Conservation (phyloP, 2,329 filamentous ascomycete species). For the Exophiala dermatitidis region DNA sequence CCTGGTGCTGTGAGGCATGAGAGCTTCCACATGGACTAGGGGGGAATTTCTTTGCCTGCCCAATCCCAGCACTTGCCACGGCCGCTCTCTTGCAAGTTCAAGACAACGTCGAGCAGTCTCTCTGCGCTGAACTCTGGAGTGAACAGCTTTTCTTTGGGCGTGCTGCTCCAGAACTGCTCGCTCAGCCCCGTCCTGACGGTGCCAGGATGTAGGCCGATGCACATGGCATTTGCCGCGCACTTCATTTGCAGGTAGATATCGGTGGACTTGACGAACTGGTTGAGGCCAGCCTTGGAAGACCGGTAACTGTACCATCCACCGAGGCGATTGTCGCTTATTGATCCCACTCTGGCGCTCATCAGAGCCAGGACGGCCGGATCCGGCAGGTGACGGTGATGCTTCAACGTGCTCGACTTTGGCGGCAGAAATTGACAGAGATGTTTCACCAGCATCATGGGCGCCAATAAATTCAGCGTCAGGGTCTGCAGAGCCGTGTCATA, state of each 20-base stretch:
- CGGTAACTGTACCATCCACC: constrained; percentile 82
- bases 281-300: constrained; percentile 66
- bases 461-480: constrained; percentile 66
- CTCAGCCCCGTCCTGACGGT: constrained; percentile 72
- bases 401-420: constrained; percentile 43
- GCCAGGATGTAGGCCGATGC: constrained; percentile 68
- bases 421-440: constrained; percentile 66
- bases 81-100: constrained; percentile 49
- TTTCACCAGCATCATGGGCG: constrained; percentile 69
- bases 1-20: too few species aligned
- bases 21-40: constrained; percentile 3
- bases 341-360: constrained; percentile 72
- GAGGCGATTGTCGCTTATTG: constrained; percentile 61
- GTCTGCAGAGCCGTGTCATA: constrained; percentile 56
- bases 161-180: constrained; percentile 62
- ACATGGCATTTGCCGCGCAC: constrained; percentile 56
- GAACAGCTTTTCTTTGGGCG: constrained; percentile 58
- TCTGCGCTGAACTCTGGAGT: constrained; percentile 59
- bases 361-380: constrained; percentile 57
- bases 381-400: constrained; percentile 23
- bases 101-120: constrained; percentile 55
- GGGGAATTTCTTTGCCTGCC: constrained; percentile 23
- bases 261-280: constrained; percentile 62
- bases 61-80: constrained; percentile 27
- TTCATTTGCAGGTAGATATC: constrained; percentile 58